Percentiles rank a stretch among this genome's conserved stretches.
These are phyloP conservation scores for Orobanche coerulescens DNA, from an alignment of 257 asterid species.

Conservation along the genomic window DNA sequence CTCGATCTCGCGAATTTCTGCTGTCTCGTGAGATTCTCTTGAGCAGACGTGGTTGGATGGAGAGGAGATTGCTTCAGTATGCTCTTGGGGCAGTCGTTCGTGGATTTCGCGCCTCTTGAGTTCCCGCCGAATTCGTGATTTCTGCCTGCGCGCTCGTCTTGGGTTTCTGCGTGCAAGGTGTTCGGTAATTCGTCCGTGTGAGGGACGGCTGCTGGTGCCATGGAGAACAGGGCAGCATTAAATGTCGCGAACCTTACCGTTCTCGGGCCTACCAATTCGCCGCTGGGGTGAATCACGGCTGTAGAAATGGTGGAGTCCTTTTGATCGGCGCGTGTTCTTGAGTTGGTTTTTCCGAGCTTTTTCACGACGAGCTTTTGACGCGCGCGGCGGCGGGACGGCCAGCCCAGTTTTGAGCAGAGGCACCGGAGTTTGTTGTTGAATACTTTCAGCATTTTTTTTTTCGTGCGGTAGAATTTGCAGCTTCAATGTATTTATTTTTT, in stretches of 20 bases:
- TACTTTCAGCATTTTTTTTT: conserved; percentile 34
- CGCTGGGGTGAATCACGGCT: conserved; percentile 67
- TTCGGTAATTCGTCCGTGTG: conserved; percentile 28
- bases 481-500: neutral
- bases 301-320: conserved; percentile 32
- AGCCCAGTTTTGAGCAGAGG: conserved; percentile 45
- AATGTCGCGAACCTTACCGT: conserved; percentile 63
- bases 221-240: conserved; percentile 94
- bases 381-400: conserved; percentile 55
- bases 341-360: conserved; percentile 47
- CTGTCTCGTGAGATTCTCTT: conserved; percentile 30
- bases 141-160: no score
- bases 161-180: conserved; percentile 19
- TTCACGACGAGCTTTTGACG: conserved; percentile 47
- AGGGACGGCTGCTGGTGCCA: conserved; percentile 89
- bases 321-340: conserved; percentile 27
- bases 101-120: conserved; percentile 36
- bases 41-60: conserved; percentile 29
- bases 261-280: conserved; percentile 30
- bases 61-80: conserved; percentile 76
- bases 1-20: conserved; percentile 61
- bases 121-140: neutral
- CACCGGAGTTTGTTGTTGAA: conserved; percentile 51
- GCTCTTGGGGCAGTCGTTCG: conserved; percentile 59
- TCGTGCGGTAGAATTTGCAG: neutral